A percentile compares a stretch with the other conserved stretches of the same genome.
Evolutionary conservation across 495 filamentous ascomycete genomes (phyloP).

Genomic region (Aspergillus nidulans): DNA sequence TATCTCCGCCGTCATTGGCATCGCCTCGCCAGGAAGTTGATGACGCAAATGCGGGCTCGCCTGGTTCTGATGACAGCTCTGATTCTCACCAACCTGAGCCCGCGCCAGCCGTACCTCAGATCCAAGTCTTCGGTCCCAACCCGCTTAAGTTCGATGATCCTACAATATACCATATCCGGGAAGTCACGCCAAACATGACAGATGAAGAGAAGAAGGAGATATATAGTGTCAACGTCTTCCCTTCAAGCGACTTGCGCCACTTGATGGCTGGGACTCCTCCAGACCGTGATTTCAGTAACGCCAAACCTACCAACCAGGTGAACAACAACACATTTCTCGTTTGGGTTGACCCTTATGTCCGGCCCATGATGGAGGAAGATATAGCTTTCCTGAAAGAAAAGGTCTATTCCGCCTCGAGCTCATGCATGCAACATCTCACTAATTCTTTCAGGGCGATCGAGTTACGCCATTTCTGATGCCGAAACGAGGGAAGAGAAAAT

Average conservation of each 20-base stretch:
- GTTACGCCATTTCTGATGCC: slow-evolving; percentile 79
- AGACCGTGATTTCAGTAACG: slow-evolving; percentile 90
- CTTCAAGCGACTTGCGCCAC: slow-evolving; percentile 70
- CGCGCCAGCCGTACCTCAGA: slow-evolving; percentile 65
- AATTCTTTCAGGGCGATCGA: slow-evolving; percentile 63
- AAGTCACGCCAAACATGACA: slow-evolving; percentile 64
- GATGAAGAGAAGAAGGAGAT: slow-evolving; percentile 80
- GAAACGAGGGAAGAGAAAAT: slow-evolving; percentile 75
- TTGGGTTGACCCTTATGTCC: slow-evolving; percentile 87
- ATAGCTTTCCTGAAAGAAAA: slow-evolving; percentile 88
- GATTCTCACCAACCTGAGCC: slow-evolving; percentile 75
- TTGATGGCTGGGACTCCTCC: slow-evolving; percentile 84
- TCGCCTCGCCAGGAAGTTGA: slow-evolving; percentile 50
- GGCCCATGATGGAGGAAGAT: slow-evolving; percentile 89
- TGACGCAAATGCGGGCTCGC: slow-evolving; percentile 39
- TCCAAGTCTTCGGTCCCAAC: slow-evolving; percentile 84
- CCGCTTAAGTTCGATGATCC: slow-evolving; percentile 89
- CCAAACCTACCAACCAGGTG: slow-evolving; percentile 91
- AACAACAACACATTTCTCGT: slow-evolving; percentile 82
- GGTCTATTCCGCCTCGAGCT: slow-evolving; percentile 28
- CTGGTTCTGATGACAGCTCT: slow-evolving; percentile 57
- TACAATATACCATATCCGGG: slow-evolving; percentile 88
- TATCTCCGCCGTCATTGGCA: slow-evolving; percentile 48
- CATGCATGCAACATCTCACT: slow-evolving; percentile 3
- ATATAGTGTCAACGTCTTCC: slow-evolving; percentile 81